A percentile compares a stretch with the other conserved stretches of the same genome.
These are phyloP conservation scores for Hibiscus mutabilis DNA, from an alignment of 345 rosid genomes.

Conservation along the genomic window DNA sequence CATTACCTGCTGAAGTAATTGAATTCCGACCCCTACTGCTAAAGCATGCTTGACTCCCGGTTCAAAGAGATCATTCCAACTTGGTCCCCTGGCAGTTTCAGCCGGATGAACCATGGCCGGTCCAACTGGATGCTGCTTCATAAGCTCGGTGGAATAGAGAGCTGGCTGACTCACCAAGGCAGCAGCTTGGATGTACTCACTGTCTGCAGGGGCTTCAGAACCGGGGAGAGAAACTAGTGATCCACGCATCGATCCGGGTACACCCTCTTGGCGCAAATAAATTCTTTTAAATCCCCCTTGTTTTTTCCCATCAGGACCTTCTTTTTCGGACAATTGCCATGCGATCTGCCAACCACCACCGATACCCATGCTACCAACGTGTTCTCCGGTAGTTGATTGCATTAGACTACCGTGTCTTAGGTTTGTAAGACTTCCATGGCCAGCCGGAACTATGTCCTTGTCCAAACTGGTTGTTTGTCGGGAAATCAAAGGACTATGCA, in stretches of 20 bases:
- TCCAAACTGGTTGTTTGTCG: conserved; percentile 80
- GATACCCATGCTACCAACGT: conserved; percentile 52
- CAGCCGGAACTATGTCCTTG: conserved; percentile 44
- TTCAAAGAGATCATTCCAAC: conserved; percentile 80
- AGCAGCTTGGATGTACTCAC: conserved; percentile 65
- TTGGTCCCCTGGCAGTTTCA: conserved; percentile 48
- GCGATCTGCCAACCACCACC: conserved; percentile 99
- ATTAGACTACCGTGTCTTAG: conserved; percentile 55
- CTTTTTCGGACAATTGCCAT: conserved; percentile 87
- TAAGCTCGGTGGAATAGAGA: conserved; percentile 64
- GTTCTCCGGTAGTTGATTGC: conserved; percentile 51
- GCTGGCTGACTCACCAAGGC: conserved; percentile 93
- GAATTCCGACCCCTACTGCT: conserved; percentile 75
- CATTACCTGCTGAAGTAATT: conserved; percentile 95
- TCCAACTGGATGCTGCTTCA: conserved; percentile 52
- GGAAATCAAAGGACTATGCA: conserved; percentile 85
- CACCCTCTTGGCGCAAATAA: conserved; percentile 74
- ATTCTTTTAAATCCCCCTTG: conserved; percentile 79
- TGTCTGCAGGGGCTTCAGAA: conserved; percentile 44
- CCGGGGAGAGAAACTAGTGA: conserved; percentile 61
- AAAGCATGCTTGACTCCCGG: conserved; percentile 96
- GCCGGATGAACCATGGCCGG: conserved; percentile 95
- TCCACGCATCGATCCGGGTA: conserved; percentile 59
- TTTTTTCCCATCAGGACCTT: conserved; percentile 58
- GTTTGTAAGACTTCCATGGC: conserved; percentile 47